phyloP scores from a whole-genome alignment of 768 basidiomycete genomes.

The Pleurotus tuber-regium region DNA sequence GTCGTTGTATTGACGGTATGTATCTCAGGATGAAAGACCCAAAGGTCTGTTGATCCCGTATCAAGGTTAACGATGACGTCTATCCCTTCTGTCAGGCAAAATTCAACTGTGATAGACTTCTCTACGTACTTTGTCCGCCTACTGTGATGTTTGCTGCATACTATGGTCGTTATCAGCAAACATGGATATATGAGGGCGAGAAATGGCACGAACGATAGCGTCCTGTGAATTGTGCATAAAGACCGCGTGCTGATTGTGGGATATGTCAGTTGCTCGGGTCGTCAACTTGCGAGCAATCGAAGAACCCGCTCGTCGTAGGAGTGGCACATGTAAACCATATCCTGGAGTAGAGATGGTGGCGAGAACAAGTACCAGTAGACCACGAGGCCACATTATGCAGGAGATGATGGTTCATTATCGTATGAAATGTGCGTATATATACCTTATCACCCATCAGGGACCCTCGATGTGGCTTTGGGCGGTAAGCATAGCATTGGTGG shows the following conservation, averaged over 20 bases:
- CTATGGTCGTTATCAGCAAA: background rate
- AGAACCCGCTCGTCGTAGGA: background rate
- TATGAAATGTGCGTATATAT: no score
- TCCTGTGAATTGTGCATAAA: conserved; percentile 1
- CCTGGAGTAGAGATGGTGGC: background rate
- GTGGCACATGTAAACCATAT: background rate
- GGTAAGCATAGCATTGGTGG: no score
- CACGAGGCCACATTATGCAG: background rate
- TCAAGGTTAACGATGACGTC: conserved; percentile 3
- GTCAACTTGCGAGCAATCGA: background rate
- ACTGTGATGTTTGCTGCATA: background rate
- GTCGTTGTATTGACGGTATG: background rate
- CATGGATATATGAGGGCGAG: background rate
- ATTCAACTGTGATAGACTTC: background rate
- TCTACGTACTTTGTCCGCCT: conserved; percentile 3
- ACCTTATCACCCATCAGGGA: no score
- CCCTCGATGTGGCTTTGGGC: no score
- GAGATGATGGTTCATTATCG: no score
- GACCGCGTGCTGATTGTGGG: conserved; percentile 2
- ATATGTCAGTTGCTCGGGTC: background rate
- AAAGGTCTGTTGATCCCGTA: conserved; percentile 1
- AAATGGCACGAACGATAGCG: background rate
- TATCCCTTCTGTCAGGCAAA: background rate
- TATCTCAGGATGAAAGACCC: background rate
- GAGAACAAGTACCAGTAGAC: background rate